Evolutionary conservation across 179 eudicot species (phyloP).

Genomic region (Beta corolliflora): DNA sequence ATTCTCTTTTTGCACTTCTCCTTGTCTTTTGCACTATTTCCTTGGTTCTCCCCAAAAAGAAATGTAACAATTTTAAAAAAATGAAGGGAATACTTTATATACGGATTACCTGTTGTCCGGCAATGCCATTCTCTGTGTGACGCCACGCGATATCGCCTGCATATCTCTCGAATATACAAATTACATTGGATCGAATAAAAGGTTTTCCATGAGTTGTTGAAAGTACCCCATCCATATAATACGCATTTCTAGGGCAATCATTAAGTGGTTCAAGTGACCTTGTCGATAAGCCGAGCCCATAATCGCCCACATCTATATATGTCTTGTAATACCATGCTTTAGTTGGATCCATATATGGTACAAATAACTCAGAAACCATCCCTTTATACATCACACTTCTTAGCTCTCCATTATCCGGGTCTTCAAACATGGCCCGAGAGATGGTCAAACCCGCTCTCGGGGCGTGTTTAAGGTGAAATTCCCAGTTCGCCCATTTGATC

Average conservation of each 20-base stretch:
- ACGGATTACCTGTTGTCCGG: constrained; percentile 17
- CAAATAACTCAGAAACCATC: constrained; percentile 84
- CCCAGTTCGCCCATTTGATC: constrained; percentile 94
- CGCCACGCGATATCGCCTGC: constrained; percentile 94
- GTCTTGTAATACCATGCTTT: constrained; percentile 99
- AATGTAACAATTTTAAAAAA: too few relatives aligned
- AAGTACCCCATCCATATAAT: constrained; percentile 87
- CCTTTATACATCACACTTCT: constrained; percentile 93
- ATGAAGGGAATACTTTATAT: too few relatives aligned
- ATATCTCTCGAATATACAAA: constrained; percentile 84
- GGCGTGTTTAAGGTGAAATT: constrained; percentile 89
- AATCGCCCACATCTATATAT: constrained; percentile 98
- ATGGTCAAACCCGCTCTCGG: constrained; percentile 85
- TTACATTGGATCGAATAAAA: constrained; percentile 70
- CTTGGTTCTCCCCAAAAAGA: too few relatives aligned
- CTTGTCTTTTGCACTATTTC: too few relatives aligned
- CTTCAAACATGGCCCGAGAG: constrained; percentile 63
- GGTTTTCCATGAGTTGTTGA: constrained; percentile 79
- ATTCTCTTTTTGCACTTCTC: too few relatives aligned
- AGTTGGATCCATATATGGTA: constrained; percentile 96
- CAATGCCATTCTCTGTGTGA: constrained; percentile 80
- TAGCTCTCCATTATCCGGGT: constrained; percentile 58
- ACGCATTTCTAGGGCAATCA: constrained; percentile 86
- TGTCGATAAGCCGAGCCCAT: constrained; percentile 86
- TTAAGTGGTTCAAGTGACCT: constrained; percentile 93